Base-by-base conservation (phyloP, 1,284 basidiomycete genomes). In the Austropuccinia psidii region DNA sequence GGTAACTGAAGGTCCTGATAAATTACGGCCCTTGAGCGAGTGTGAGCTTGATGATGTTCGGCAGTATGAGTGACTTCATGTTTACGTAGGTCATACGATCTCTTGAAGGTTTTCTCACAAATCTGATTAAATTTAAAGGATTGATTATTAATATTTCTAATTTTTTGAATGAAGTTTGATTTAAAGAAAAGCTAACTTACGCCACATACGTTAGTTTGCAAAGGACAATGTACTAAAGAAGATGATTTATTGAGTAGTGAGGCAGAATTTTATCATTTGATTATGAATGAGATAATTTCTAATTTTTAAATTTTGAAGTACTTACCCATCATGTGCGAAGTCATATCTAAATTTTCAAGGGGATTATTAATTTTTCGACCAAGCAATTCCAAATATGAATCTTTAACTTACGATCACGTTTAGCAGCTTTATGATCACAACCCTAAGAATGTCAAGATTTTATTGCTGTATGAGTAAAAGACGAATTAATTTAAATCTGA, bases 311-410 rank as follows among this genome's bases (percentile, higher is more conserved):
- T n/a, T n/a, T n/a, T n/a, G n/a, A n/a, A n/a, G n/a, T n/a, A n/a
- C 68, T 64, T 43, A 73, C 69, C 69, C 69, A 73, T 73, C 69
- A 73, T 73, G 47, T 73, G 69, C 35, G 69, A 73, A 9, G 69
- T 73, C 69, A 73, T 73, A 54, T 73, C 69, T 73, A 24, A 6
- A 62, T 41, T 41, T 27, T 47, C 13, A n/a, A 62, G 58, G 27
- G 31, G 29, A 70, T 11, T n/a, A 49, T 37, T 35, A 8, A 17
- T 35, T 8, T 29, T 3, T 7, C 4, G 13, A 17, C 7, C 47
- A 35, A 47, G 11, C 0, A 7, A 8, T 29, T 21, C 49, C n/a
- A n/a, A 6, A 27, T 8, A 29, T 19, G 31, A 66, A 43, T 13
- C 5, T 29, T 4, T 19, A 24, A 73, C 69, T 61, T 43, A 73